Percentiles rank a stretch among this genome's conserved stretches.
Conservation (phyloP, 2,329 filamentous ascomycete species). For the Colletotrichum siamense region DNA sequence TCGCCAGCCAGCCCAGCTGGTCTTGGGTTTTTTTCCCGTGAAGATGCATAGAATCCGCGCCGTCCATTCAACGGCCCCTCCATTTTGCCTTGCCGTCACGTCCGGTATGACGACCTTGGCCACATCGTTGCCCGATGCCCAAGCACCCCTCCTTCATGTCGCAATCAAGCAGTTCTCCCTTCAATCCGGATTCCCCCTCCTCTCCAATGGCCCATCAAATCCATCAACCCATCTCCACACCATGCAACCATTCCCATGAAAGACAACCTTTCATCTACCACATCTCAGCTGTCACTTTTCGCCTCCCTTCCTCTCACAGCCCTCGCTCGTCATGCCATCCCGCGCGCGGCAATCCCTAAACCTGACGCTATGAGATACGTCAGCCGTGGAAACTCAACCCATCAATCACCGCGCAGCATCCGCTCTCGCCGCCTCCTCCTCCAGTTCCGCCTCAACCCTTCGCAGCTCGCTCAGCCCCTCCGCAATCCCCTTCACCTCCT, state of each 20-base stretch:
- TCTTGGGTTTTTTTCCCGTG: not conserved
- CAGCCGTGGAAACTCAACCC: not conserved
- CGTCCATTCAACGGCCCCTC: not conserved
- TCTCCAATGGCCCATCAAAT: not conserved
- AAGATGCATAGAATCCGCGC: not conserved
- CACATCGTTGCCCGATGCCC: not conserved
- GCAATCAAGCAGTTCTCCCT: not conserved
- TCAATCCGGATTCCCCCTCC: not conserved
- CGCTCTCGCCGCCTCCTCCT: slow-evolving; percentile 16
- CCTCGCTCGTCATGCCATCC: not conserved
- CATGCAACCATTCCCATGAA: not conserved
- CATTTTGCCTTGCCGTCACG: not conserved
- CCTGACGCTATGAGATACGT: not conserved
- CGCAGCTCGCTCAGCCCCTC: slow-evolving; percentile 41
- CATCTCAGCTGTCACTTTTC: not conserved
- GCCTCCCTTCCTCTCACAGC: not conserved
- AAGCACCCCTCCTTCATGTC: not conserved
- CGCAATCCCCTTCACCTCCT: slow-evolving; percentile 37
- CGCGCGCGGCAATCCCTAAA: not conserved
- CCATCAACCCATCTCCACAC: not conserved
- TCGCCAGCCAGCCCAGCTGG: not conserved
- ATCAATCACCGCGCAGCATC: not conserved
- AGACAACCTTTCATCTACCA: not conserved
- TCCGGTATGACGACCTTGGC: not conserved
- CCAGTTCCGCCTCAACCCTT: slow-evolving; percentile 35